Evolutionary conservation across 345 rosid genomes (phyloP), one percentile per base, ranked within the genome.

Genomic region (Ceriops tagal): DNA sequence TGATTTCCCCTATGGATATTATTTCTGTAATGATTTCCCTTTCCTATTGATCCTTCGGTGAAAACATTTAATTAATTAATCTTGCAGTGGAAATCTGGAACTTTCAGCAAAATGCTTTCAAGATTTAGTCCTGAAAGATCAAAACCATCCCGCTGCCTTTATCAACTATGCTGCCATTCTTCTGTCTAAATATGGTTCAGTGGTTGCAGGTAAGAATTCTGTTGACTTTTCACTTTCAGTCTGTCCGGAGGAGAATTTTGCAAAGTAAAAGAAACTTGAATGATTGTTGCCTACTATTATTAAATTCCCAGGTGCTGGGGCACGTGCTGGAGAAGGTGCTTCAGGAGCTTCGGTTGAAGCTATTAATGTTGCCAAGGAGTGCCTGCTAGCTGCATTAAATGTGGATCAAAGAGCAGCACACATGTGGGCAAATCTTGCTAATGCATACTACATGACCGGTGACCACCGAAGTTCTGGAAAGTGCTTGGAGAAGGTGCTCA

Each of bases 401-500:
- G 75, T 85, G 69, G 99, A 92, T 77, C 92, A 96, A 11, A 93
- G 86, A 79, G 87, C 96, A 30, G 86, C 96, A 28, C 99, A 93
- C 82, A 68, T 61, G 63, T 86, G 87, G 96, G 84, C 79, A 64
- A 93, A 88, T 83, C 92, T 93, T 66, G 97, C 96, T 51, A 83
- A 86, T 77, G 96, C 96, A 66, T 90, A 86, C 72, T 81, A 76
- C 80, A 72, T 87, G 83, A 75, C 71, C 61, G 92, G 92, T 51
- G 99, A 92, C 81, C 86, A 90, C 79, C 84, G 86, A 79, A 95
- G 92, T 69, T 86, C 98, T 68, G 80, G 85, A 86, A 90, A 90
- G 78, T 95, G 99, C 82, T 87, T 95, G 93, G 98, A 95, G 91
- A 95, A 95, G 99, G 99, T 95, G 87, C 90, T 79, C 81, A 78